A percentile compares a stretch with the other conserved stretches of the same genome.
Evolutionary conservation across 208 protist species (phyloP).

Genomic region (Acanthamoeba divionensis): DNA sequence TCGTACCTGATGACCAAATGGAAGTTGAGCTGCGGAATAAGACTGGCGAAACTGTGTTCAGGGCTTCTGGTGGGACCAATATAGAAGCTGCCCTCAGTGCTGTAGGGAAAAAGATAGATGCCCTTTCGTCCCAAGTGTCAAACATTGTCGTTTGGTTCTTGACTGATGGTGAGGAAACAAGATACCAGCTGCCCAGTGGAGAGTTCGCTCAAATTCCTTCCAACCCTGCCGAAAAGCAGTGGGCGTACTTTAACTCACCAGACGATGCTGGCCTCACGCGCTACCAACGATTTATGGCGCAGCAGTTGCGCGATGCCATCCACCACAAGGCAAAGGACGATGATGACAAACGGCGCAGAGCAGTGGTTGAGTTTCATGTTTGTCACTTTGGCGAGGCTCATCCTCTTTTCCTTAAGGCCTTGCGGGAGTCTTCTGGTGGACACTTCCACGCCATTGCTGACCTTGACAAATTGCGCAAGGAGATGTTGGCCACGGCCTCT

Average conservation of each 20-base stretch:
- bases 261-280: neutral
- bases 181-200: neutral
- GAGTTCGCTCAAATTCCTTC: neutral
- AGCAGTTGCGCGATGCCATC: neutral
- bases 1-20: neutral
- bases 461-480: neutral
- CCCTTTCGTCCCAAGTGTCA: neutral
- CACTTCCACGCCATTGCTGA: constrained; percentile 24
- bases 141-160: constrained; percentile 56
- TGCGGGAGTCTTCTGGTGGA: neutral
- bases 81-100: constrained; percentile 19
- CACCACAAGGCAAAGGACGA: neutral
- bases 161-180: constrained; percentile 54
- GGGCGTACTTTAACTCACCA: neutral
- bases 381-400: constrained; percentile 50
- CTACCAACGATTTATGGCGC: neutral
- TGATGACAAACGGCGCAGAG: neutral
- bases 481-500: neutral
- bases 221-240: neutral
- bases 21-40: neutral
- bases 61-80: constrained; percentile 29
- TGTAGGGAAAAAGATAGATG: neutral
- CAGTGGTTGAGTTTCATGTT: constrained; percentile 30
- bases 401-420: neutral
- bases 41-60: neutral